These are phyloP conservation scores for Phlebiopsis gigantea DNA, from an alignment of 768 basidiomycete species.

Conservation along the genomic window DNA sequence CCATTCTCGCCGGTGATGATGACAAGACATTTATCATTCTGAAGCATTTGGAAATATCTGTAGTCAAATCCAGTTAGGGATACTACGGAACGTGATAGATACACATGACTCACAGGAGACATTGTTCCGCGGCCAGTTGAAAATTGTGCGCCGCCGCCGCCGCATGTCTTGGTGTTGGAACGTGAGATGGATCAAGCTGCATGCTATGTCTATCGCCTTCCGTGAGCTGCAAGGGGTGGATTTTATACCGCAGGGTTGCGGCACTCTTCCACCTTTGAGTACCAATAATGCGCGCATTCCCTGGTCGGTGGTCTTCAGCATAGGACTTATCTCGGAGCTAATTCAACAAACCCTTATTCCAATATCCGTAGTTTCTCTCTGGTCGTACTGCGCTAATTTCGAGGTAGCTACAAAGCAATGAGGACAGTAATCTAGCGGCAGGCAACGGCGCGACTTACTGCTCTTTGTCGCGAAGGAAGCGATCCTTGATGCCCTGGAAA, in stretches of 20 bases:
- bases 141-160: constrained; percentile 20
- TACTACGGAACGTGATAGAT: not conserved
- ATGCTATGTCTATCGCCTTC: constrained; percentile 32
- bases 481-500: not conserved
- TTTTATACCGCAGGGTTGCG: constrained; percentile 20
- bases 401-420: not conserved
- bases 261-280: constrained; percentile 10
- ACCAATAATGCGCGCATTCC: not conserved
- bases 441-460: not conserved
- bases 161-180: constrained; percentile 26
- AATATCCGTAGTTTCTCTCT: not conserved
- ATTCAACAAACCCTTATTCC: too few relatives aligned
- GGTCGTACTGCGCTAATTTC: not conserved
- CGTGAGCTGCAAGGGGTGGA: constrained; percentile 29
- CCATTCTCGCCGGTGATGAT: constrained; percentile 30
- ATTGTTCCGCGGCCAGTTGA: constrained; percentile 22
- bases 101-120: constrained; percentile 28
- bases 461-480: not conserved
- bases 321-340: not conserved
- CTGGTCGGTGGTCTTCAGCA: not conserved
- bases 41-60: constrained; percentile 37
- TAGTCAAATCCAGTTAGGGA: too few relatives aligned
- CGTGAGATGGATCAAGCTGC: constrained; percentile 27
- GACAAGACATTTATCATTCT: constrained; percentile 35
- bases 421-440: not conserved